phyloP scores from a whole-genome alignment of 2,329 filamentous ascomycete genomes.

The Cordyceps cateniannulata region DNA sequence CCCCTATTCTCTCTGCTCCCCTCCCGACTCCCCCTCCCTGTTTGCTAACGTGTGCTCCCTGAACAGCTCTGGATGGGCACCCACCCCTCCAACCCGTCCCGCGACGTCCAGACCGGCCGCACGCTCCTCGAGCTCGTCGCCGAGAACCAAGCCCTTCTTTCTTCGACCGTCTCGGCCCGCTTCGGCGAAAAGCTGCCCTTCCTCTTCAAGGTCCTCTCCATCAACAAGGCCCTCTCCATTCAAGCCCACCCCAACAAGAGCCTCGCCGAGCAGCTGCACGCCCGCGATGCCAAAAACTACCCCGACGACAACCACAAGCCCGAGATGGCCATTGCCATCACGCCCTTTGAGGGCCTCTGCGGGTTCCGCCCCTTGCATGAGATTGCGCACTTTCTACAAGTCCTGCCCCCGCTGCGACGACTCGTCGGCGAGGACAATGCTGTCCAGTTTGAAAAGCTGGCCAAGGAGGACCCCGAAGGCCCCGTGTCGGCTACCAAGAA shows the following conservation, averaged over 20 bases:
- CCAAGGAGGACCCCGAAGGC: constrained; percentile 32
- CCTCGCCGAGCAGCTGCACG: constrained; percentile 78
- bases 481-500: constrained; percentile 59
- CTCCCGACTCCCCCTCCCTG: neutral
- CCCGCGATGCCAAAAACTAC: constrained; percentile 85
- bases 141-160: constrained; percentile 79
- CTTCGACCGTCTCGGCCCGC: constrained; percentile 61
- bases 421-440: constrained; percentile 62
- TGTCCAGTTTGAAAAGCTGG: constrained; percentile 45
- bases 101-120: constrained; percentile 75
- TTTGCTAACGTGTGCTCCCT: neutral
- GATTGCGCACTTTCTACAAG: constrained; percentile 74
- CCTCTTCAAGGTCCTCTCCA: constrained; percentile 95
- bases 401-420: constrained; percentile 48
- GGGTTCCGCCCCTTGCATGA: constrained; percentile 86
- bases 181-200: constrained; percentile 86
- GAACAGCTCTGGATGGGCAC: constrained; percentile 97
- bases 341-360: constrained; percentile 90
- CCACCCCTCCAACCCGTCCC: constrained; percentile 91
- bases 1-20: no score
- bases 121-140: constrained; percentile 81
- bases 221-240: constrained; percentile 92
- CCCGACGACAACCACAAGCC: constrained; percentile 99
- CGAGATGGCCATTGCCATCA: constrained; percentile 98
- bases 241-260: constrained; percentile 97